Conservation (phyloP, 1,284 basidiomycete genomes). For the Coriolopsis trogii region DNA sequence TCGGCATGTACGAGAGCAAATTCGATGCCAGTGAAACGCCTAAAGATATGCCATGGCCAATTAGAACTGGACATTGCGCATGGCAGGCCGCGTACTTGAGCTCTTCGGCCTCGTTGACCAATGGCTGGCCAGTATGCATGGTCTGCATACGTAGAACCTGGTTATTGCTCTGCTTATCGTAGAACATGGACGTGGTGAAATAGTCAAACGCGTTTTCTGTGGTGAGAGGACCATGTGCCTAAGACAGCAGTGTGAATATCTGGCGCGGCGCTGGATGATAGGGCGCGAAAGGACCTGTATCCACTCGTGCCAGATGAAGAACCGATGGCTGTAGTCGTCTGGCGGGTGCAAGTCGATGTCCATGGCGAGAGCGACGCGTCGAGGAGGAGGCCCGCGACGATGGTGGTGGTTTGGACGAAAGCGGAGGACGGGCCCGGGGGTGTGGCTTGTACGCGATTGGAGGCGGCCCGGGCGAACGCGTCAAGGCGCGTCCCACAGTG, state of each 20-base stretch:
- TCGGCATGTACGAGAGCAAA: slow-evolving; percentile 79
- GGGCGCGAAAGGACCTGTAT: slow-evolving; percentile 54
- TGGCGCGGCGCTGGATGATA: not conserved
- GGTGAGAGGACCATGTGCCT: slow-evolving; percentile 78
- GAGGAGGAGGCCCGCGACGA: not conserved
- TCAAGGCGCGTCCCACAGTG: slow-evolving; percentile 26
- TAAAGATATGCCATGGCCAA: slow-evolving; percentile 37
- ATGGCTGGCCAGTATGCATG: slow-evolving; percentile 71
- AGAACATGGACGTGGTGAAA: slow-evolving; percentile 86
- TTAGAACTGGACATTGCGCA: slow-evolving; percentile 9
- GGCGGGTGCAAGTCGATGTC: slow-evolving; percentile 70
- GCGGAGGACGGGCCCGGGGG: slow-evolving; percentile 5
- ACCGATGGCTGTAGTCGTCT: slow-evolving; percentile 78
- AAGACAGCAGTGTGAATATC: slow-evolving; percentile 24
- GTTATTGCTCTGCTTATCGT: slow-evolving; percentile 89
- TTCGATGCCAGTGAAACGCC: slow-evolving; percentile 82
- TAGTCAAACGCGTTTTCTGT: slow-evolving; percentile 82
- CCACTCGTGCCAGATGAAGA: slow-evolving; percentile 89
- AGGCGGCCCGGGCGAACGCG: slow-evolving; percentile 15
- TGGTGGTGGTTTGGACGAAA: slow-evolving; percentile 14
- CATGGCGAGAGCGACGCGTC: slow-evolving; percentile 1
- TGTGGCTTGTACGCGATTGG: slow-evolving; percentile 16
- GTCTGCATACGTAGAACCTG: slow-evolving; percentile 90
- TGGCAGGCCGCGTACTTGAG: slow-evolving; percentile 57
- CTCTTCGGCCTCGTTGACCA: slow-evolving; percentile 77